Evolutionary conservation across 2,329 filamentous ascomycete species (phyloP).

Genomic region (Nothomitra cinnamomea): DNA sequence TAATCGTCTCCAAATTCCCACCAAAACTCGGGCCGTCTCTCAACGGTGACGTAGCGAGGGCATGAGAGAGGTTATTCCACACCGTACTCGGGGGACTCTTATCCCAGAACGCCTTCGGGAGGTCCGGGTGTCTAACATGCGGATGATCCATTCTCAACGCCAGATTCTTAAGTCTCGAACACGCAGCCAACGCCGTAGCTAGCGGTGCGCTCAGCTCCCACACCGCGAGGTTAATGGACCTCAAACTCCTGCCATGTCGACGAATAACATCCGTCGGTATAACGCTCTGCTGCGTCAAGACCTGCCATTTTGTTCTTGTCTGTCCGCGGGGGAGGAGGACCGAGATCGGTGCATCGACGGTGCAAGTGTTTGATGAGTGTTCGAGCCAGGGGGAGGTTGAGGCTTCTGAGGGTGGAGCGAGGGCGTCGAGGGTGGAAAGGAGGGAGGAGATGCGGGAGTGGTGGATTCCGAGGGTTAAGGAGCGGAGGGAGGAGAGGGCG

Average conservation of each 20-base stretch:
- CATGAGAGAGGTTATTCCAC: constrained; percentile 8
- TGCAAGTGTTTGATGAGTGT: background rate
- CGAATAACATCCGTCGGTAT: constrained; percentile 4
- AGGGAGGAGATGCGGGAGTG: constrained; percentile 9
- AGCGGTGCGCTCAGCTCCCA: constrained; percentile 9
- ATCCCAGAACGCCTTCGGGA: constrained; percentile 7
- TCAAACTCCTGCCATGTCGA: constrained; percentile 5
- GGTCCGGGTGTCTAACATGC: constrained; percentile 6
- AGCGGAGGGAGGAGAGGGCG: constrained; percentile 17
- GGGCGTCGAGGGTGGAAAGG: constrained; percentile 9
- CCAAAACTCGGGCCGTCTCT: constrained; percentile 1
- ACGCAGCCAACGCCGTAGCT: constrained; percentile 4
- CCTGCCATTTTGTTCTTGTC: constrained; percentile 1
- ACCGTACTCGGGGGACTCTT: constrained; percentile 4
- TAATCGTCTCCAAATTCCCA: constrained; percentile 7
- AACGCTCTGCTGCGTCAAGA: constrained; percentile 8
- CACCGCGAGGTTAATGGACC: constrained; percentile 8
- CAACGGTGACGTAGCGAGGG: background rate
- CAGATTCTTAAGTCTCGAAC: constrained; percentile 7
- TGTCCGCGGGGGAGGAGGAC: constrained; percentile 6
- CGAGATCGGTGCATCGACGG: too few relatives aligned
- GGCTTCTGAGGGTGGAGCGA: background rate
- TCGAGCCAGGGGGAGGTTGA: background rate
- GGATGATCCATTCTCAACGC: constrained; percentile 10
- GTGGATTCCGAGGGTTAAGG: constrained; percentile 10